Evolutionary conservation across 2,329 filamentous ascomycete species (phyloP).

Genomic region (Tolypocladium guangdongense): DNA sequence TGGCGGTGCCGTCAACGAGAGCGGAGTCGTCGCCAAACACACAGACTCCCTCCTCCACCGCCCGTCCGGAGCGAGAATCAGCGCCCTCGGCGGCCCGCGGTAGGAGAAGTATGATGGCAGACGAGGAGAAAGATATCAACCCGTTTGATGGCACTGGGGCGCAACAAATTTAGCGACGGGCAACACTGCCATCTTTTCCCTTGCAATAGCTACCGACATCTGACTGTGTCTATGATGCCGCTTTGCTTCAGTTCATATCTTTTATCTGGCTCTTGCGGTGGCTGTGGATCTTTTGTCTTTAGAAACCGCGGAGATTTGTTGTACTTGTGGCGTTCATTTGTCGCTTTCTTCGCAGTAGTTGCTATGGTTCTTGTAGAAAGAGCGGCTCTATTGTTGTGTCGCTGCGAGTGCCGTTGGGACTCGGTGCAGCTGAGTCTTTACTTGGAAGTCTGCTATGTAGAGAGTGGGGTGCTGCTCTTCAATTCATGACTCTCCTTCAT

Average conservation of each 20-base stretch:
- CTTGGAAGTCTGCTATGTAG: neutral
- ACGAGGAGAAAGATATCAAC: neutral
- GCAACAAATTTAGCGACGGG: neutral
- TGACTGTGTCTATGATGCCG: neutral
- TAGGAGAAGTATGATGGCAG: conserved; percentile 13
- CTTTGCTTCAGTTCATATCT: neutral
- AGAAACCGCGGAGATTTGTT: neutral
- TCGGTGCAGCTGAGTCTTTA: neutral
- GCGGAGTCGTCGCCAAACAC: conserved; percentile 44
- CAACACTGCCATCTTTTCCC: neutral
- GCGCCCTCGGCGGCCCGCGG: conserved; percentile 46
- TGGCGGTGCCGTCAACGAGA: conserved; percentile 37
- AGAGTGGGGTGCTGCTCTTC: neutral
- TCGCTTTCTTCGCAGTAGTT: conserved; percentile 8
- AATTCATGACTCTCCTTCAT: neutral
- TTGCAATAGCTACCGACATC: neutral
- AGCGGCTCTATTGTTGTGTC: neutral
- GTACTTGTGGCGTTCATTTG: conserved; percentile 14
- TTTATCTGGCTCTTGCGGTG: neutral
- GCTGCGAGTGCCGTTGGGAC: neutral
- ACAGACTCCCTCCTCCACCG: conserved; percentile 45
- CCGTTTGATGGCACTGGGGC: neutral
- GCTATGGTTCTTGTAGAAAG: neutral
- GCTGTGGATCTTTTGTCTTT: neutral
- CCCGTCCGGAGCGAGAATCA: conserved; percentile 52